These are phyloP conservation scores for Sonneratia caseolaris DNA, from an alignment of 345 rosid genomes.

Conservation along the genomic window DNA sequence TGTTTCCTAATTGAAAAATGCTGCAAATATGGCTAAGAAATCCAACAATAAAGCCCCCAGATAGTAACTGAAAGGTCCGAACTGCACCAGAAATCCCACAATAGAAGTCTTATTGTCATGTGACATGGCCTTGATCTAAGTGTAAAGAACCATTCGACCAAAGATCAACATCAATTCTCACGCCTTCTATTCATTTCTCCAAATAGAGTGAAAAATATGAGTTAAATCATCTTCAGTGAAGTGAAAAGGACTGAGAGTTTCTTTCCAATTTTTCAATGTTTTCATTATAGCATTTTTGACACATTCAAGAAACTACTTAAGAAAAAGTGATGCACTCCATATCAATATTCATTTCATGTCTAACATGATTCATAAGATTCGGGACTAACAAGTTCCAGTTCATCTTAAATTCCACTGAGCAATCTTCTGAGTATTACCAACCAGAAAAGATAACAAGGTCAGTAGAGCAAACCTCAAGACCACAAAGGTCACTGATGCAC, in stretches of 20 bases:
- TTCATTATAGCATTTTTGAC: not conserved
- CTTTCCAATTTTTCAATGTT: not conserved
- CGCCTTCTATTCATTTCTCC: not conserved
- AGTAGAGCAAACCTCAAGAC: constrained; percentile 61
- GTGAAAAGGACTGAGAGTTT: not conserved
- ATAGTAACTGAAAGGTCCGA: too few species aligned
- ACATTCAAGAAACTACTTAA: not conserved
- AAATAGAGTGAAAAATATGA: not conserved
- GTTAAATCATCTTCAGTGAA: not conserved
- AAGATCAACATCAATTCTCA: not conserved
- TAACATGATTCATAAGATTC: not conserved
- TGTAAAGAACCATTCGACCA: not conserved
- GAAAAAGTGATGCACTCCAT: not conserved
- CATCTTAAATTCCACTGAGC: not conserved
- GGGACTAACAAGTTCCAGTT: not conserved
- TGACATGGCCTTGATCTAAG: not conserved
- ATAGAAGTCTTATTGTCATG: too few species aligned
- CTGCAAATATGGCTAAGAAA: too few species aligned
- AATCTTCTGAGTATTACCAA: not conserved
- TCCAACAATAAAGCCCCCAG: too few species aligned
- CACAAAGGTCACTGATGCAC: constrained; percentile 61
- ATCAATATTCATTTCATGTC: not conserved
- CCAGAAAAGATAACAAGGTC: not conserved
- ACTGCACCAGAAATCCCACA: too few species aligned
- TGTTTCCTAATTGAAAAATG: too few species aligned